phyloP scores from a whole-genome alignment of 305 asterid genomes.

The Fraxinus nigra region DNA sequence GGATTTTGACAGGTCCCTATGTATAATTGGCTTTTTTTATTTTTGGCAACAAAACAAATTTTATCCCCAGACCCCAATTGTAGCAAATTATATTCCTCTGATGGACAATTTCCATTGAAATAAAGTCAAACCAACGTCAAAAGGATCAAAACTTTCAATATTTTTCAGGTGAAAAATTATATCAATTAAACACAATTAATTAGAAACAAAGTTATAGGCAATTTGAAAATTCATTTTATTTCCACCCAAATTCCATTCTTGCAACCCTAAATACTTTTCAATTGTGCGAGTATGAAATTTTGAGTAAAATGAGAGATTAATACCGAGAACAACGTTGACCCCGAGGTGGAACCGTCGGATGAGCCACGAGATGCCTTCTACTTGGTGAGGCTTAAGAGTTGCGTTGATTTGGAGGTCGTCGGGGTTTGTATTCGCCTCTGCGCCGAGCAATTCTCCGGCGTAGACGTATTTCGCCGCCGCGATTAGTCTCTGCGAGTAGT shows the following conservation, averaged over 20 bases:
- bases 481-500: conserved; percentile 61
- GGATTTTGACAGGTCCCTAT: too few species aligned
- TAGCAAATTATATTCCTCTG: too few species aligned
- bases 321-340: conserved; percentile 92
- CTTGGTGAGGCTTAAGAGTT: conserved; percentile 76
- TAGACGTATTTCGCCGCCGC: conserved; percentile 75
- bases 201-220: too few species aligned
- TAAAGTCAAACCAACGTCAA: too few species aligned
- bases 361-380: conserved; percentile 87
- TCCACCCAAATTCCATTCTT: too few species aligned
- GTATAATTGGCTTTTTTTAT: background rate
- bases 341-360: conserved; percentile 72
- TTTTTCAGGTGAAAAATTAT: too few species aligned
- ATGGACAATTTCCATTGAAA: too few species aligned
- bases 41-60: too few species aligned
- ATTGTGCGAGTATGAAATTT: background rate
- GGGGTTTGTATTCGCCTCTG: conserved; percentile 23
- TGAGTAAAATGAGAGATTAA: background rate
- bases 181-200: too few species aligned
- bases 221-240: too few species aligned
- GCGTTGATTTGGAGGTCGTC: conserved; percentile 57
- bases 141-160: too few species aligned
- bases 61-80: too few species aligned
- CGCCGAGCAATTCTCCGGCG: conserved; percentile 47
- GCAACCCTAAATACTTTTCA: background rate